Evolutionary conservation across 768 basidiomycete species (phyloP), one percentile per base, ranked within the genome.

Genomic region (Scleroderma bovista): DNA sequence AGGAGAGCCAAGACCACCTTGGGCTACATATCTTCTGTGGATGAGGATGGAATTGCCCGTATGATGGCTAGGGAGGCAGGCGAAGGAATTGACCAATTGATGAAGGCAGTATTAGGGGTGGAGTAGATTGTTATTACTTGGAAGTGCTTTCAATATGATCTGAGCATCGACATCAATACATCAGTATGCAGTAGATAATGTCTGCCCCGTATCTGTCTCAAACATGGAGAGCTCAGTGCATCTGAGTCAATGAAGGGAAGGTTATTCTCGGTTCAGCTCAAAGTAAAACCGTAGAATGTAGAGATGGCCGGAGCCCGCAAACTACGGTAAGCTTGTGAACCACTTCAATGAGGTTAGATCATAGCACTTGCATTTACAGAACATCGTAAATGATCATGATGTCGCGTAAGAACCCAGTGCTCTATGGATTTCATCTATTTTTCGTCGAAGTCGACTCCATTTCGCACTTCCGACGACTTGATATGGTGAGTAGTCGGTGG

Each of bases 121-220:
- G 57, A 58, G 15, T 36, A 32, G 38, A 17, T n/a, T n/a, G n/a
- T n/a, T 34, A 42, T 16, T 37, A 5, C 3, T 29, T 16, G 12
- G 34, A 26, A 11, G 22, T 19, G 9, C 26, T 29, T 5, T 29
- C 3, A 45, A 1, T n/a, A 36, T 38, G 26, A 29, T 41, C n/a
- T n/a, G n/a, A 11, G 13, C 15, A 44, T 36, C n/a, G 22, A 32
- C 32, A 43, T 19, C 16, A 24, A 38, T 51, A 41, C 26, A 3
- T 16, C 19, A 37, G 9, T 8, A 24, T n/a, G 23, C 10, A 19
- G 24, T 31, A 48, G 41, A 26, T 17, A 3, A 61, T 67, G 63
- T 67, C 34, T 50, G 73, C 88, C 87, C 78, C 91, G 90, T 92
- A 94, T 93, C 92, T 94, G 91, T 94, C 91, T 80, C 84, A 86